Percentiles rank a stretch among this genome's conserved stretches.
Conservation (phyloP, 345 rosid genomes). For the Eucalyptus regnans region DNA sequence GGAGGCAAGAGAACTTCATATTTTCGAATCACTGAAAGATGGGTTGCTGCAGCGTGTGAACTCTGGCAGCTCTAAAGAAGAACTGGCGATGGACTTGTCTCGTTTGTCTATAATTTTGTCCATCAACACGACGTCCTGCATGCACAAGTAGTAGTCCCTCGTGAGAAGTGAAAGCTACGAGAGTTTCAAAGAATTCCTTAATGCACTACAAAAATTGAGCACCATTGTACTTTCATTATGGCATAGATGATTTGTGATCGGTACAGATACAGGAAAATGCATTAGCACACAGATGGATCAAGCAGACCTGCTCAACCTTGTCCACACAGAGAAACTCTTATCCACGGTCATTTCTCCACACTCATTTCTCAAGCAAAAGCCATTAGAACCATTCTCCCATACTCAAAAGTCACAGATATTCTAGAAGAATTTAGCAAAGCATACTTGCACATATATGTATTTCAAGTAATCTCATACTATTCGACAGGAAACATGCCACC, state of each 20-base stretch:
- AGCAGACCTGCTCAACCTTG: background rate
- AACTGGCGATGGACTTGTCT: slow-evolving; percentile 13
- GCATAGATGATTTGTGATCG: background rate
- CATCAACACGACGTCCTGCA: background rate
- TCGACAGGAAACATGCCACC: background rate
- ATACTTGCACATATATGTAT: background rate
- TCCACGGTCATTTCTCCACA: background rate
- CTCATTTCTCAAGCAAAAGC: background rate
- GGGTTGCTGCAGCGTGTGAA: background rate
- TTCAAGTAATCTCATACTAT: background rate
- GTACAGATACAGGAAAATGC: background rate
- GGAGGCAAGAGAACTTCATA: background rate
- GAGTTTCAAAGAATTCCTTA: background rate
- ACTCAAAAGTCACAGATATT: background rate
- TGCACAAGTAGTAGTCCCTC: background rate
- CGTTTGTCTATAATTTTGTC: slow-evolving; percentile 2
- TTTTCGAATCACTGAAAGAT: background rate
- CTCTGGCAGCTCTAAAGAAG: slow-evolving; percentile 3
- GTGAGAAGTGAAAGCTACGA: background rate
- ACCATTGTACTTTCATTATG: background rate
- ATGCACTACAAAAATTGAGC: background rate
- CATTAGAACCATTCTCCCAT: background rate
- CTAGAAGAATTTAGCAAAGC: background rate
- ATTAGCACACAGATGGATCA: background rate
- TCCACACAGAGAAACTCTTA: background rate